Evolutionary conservation across 352 stramenopile species (phyloP).

Genomic region (Elongisporangium senticosum): DNA sequence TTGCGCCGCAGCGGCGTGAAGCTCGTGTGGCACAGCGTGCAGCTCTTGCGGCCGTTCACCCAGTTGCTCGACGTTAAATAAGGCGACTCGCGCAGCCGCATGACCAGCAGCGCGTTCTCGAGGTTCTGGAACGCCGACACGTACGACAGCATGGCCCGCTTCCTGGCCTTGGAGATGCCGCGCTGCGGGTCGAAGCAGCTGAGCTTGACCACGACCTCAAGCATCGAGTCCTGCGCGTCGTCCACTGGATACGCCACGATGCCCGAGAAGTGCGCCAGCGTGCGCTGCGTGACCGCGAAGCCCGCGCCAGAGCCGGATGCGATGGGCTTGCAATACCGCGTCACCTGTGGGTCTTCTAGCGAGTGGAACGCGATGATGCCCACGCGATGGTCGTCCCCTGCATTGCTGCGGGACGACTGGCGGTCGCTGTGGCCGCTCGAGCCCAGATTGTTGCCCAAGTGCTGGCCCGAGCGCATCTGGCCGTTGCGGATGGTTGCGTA

Average conservation of each 20-base stretch:
- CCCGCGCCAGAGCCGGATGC: conserved; percentile 15
- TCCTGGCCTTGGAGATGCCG: conserved; percentile 28
- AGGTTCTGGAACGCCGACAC: conserved; percentile 43
- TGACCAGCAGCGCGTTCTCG: conserved; percentile 46
- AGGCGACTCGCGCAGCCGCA: conserved; percentile 51
- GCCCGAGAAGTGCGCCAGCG: conserved; percentile 56
- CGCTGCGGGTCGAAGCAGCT: conserved; percentile 47
- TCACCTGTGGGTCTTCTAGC: conserved; percentile 55
- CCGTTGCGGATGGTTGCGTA: conserved; percentile 56
- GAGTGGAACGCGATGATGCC: conserved; percentile 68
- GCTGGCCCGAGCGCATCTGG: conserved; percentile 14
- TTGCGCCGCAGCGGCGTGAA: conserved; percentile 54
- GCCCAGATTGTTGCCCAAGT: not conserved
- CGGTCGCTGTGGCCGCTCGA: not conserved
- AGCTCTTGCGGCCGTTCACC: conserved; percentile 58
- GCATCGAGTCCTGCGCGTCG: conserved; percentile 27
- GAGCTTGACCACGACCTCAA: conserved; percentile 64
- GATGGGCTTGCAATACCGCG: conserved; percentile 55
- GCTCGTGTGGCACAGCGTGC: conserved; percentile 44
- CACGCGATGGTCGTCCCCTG: conserved; percentile 33
- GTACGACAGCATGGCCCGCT: conserved; percentile 47
- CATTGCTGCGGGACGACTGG: conserved; percentile 8
- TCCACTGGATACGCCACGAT: conserved; percentile 57
- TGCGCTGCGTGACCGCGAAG: conserved; percentile 31
- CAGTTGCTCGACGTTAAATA: conserved; percentile 50